Conservation (phyloP, 768 basidiomycete species). For the Mycena belliarum region DNA sequence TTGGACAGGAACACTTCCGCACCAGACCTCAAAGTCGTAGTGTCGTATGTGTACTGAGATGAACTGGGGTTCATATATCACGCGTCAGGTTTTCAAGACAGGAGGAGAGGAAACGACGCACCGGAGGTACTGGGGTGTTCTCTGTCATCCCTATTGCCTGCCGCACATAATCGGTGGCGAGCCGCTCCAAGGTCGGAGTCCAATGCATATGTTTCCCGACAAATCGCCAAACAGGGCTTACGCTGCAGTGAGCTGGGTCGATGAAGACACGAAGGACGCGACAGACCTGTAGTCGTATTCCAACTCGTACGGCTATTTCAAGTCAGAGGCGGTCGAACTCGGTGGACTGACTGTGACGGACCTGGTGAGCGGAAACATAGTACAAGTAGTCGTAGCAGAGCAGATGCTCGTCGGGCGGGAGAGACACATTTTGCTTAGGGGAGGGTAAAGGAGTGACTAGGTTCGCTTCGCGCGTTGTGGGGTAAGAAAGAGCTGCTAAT, state of each 20-base stretch:
- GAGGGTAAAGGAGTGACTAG: constrained; percentile 43
- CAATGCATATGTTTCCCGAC: constrained; percentile 56
- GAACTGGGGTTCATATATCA: constrained; percentile 38
- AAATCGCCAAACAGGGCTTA: constrained; percentile 56
- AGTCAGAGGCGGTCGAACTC: background rate
- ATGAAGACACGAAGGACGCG: background rate
- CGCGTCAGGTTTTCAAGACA: background rate
- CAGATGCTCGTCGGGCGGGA: constrained; percentile 53
- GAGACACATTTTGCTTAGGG: constrained; percentile 37
- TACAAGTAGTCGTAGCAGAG: constrained; percentile 57
- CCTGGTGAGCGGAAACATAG: constrained; percentile 49
- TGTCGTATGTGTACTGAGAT: constrained; percentile 60
- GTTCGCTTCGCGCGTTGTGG: constrained; percentile 41
- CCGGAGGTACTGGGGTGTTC: constrained; percentile 46
- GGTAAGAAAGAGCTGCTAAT: constrained; percentile 36
- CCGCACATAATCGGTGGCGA: constrained; percentile 49
- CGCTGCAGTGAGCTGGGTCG: background rate
- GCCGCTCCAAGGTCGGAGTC: constrained; percentile 39
- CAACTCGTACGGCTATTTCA: constrained; percentile 50
- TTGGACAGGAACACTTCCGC: constrained; percentile 39
- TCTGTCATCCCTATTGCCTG: constrained; percentile 41
- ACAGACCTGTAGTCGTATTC: constrained; percentile 46
- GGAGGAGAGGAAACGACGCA: constrained; percentile 28
- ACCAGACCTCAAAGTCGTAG: constrained; percentile 53
- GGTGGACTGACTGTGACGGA: constrained; percentile 23